phyloP scores from a whole-genome alignment of 805 yeast species.

The Candida namnaoensis region DNA sequence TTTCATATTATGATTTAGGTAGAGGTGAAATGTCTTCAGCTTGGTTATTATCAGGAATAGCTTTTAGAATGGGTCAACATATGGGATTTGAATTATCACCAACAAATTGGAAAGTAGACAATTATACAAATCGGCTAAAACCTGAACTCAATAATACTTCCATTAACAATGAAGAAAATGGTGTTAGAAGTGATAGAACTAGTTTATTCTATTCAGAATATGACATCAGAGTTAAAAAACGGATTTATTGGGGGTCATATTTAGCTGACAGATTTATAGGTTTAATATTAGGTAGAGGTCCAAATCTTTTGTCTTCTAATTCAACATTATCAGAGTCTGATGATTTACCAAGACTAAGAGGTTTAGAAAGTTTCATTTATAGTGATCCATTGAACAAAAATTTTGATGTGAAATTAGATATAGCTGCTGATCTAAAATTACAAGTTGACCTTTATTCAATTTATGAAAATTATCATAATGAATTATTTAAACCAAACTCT shows the following conservation, averaged over 20 bases:
- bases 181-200: too few relatives aligned
- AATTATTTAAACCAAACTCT: conserved; percentile 12
- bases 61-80: conserved; percentile 57
- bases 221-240: conserved; percentile 45
- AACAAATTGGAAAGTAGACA: conserved; percentile 42
- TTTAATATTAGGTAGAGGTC: conserved; percentile 47
- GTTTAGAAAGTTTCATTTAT: conserved; percentile 53
- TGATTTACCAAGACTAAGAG: conserved; percentile 50
- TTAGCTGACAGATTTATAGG: conserved; percentile 58
- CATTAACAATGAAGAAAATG: too few relatives aligned
- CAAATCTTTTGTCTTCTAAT: conserved; percentile 44
- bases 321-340: conserved; percentile 53
- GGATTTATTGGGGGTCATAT: conserved; percentile 63
- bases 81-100: conserved; percentile 58
- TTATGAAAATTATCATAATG: conserved; percentile 24
- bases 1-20: conserved; percentile 56
- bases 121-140: conserved; percentile 26
- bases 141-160: too few relatives aligned
- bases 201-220: conserved; percentile 28
- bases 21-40: conserved; percentile 50
- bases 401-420: conserved; percentile 20
- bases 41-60: conserved; percentile 57
- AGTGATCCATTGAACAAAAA: conserved; percentile 8
- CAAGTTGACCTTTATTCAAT: conserved; percentile 32
- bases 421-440: conserved; percentile 30